Evolutionary conservation across 768 basidiomycete species (phyloP), one percentile per base, ranked within the genome.

Genomic region (Phlebiopsis flavidoalba): DNA sequence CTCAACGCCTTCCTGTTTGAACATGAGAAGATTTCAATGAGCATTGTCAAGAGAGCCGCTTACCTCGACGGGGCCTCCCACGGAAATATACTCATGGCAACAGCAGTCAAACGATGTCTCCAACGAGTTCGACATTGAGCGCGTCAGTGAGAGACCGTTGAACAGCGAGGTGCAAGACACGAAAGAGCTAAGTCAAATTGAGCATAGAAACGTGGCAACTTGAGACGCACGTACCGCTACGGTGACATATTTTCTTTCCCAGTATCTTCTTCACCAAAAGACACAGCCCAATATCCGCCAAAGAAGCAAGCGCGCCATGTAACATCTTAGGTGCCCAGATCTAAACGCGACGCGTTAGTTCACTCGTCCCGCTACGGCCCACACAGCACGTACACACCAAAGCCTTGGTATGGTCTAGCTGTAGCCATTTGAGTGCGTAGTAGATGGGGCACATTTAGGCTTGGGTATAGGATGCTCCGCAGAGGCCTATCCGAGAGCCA

Each of bases 71-170:
- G 19, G 26, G 36, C 14, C 3, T 61, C 45, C 89, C 89, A 92
- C 0, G 89, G 95, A 73, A 91, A 98, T 68, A 81, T 81, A 12
- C 78, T 76, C 58, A 96, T 80, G 0, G 95, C 95, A 46, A 89
- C 73, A 0, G 86, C 86, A 0, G 91, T 89, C 47, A 98, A n/a
- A 74, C 0, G 92, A 86, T 0, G 94, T 94, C 69, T 99, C 97
- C 26, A 95, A 75, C 12, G 94, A 95, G 70, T 98, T 99, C 33
- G 93, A 95, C 56, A 98, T 76, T 0, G 95, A 91, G 37, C 97
- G 83, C 3, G 95, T 89, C 24, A 97, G 77, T 0, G 91, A 82
- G 56, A 95, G 79, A 0, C 83, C 84, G 73, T 98, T 84, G 76
- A 98, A 98, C 69, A 96, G 84, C 5, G 92, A 95, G 0, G 88